Evolutionary conservation across 2,329 filamentous ascomycete species (phyloP).

Genomic region (Aciculosporium take): DNA sequence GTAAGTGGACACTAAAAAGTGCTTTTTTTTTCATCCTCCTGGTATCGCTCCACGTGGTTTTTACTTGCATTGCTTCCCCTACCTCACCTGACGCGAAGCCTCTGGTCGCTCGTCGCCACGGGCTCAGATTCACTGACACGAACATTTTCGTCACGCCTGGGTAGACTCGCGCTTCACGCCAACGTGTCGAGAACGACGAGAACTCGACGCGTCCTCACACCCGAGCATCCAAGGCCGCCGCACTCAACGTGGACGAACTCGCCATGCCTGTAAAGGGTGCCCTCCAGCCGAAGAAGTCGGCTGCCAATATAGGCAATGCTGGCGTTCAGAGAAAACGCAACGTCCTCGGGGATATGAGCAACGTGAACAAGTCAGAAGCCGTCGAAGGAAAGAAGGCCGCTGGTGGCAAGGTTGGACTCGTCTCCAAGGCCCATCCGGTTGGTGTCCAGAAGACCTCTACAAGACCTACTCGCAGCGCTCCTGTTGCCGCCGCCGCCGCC

Average conservation of each 20-base stretch:
- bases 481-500: slow-evolving; percentile 26
- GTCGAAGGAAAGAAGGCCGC: slow-evolving; percentile 61
- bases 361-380: slow-evolving; percentile 66
- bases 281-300: slow-evolving; percentile 56
- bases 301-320: slow-evolving; percentile 32
- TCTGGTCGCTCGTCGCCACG: neutral
- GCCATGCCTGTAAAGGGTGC: slow-evolving; percentile 44
- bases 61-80: no score
- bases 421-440: slow-evolving; percentile 73
- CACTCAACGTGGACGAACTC: slow-evolving; percentile 50
- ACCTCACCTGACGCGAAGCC: neutral
- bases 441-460: slow-evolving; percentile 61
- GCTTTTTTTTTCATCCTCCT: neutral
- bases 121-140: slow-evolving; percentile 7
- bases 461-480: slow-evolving; percentile 44
- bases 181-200: slow-evolving; percentile 86
- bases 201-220: slow-evolving; percentile 74
- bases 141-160: neutral
- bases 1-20: slow-evolving; percentile 13
- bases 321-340: slow-evolving; percentile 55
- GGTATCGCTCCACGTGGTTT: neutral
- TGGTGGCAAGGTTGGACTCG: slow-evolving; percentile 49
- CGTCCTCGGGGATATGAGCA: slow-evolving; percentile 88
- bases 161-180: slow-evolving; percentile 55
- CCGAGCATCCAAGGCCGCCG: slow-evolving; percentile 82